Evolutionary conservation across 1,284 basidiomycete genomes (phyloP).

Genomic region (Ceratorhiza oryzae-sativae): DNA sequence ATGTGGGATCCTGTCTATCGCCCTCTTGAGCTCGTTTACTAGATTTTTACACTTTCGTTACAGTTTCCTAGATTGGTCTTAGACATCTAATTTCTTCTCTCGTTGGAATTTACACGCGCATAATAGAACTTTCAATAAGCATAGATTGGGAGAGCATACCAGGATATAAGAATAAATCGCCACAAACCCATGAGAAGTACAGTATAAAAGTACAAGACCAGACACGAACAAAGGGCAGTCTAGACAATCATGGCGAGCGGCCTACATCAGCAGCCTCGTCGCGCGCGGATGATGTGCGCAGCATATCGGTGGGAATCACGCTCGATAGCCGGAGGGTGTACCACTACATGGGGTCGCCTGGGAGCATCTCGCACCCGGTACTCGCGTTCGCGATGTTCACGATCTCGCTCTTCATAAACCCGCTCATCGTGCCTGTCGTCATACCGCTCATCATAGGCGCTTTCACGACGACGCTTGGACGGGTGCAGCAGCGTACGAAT

Average conservation of each 20-base stretch:
- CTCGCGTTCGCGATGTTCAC: constrained; percentile 22
- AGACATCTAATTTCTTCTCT: not conserved
- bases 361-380: constrained; percentile 19
- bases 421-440: constrained; percentile 6
- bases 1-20: constrained; percentile 69
- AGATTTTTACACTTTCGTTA: not conserved
- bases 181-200: constrained; percentile 11
- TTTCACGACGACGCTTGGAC: constrained; percentile 34
- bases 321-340: constrained; percentile 21
- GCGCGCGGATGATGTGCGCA: constrained; percentile 31
- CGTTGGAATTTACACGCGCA: not conserved
- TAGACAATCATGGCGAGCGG: constrained; percentile 21
- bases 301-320: constrained; percentile 15
- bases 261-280: constrained; percentile 20
- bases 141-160: constrained; percentile 8
- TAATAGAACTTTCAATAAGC: constrained; percentile 21
- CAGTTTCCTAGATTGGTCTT: not conserved
- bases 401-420: constrained; percentile 29
- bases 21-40: constrained; percentile 29
- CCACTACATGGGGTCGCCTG: constrained; percentile 32
- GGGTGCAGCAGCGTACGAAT: constrained; percentile 36
- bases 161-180: constrained; percentile 36
- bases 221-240: not conserved
- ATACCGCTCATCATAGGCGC: constrained; percentile 16
- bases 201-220: constrained; percentile 7